phyloP scores from a whole-genome alignment of 768 basidiomycete species.

The Termitomyces sp. region DNA sequence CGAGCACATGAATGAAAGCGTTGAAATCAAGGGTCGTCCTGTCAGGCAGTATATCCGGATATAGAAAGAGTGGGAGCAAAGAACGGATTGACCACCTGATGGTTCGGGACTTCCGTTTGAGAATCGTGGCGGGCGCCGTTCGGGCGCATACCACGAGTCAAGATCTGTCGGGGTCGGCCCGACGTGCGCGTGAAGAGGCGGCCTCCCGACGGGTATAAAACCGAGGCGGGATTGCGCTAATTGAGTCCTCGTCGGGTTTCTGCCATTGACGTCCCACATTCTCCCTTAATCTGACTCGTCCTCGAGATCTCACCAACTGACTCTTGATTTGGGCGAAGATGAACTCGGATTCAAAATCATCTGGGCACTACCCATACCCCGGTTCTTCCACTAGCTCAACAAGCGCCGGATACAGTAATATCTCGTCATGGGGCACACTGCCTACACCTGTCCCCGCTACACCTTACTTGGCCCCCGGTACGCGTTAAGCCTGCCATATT shows the following conservation, averaged over 20 bases:
- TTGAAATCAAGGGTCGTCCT: background rate
- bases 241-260: background rate
- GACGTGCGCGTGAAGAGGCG: background rate
- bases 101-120: background rate
- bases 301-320: background rate
- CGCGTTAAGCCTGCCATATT: background rate
- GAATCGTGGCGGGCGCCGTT: background rate
- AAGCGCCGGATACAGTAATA: background rate
- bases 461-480: background rate
- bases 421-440: background rate
- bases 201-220: background rate
- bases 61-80: background rate
- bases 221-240: background rate
- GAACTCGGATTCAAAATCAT: background rate
- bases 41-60: background rate
- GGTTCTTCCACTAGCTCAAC: background rate
- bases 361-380: background rate
- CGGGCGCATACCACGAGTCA: background rate
- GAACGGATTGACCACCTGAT: background rate
- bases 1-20: background rate
- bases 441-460: background rate
- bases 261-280: background rate
- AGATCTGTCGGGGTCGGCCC: background rate
- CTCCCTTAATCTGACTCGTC: background rate
- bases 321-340: background rate